These are phyloP conservation scores for Pleurotus eryngii DNA, from an alignment of 768 basidiomycete genomes.

Conservation along the genomic window DNA sequence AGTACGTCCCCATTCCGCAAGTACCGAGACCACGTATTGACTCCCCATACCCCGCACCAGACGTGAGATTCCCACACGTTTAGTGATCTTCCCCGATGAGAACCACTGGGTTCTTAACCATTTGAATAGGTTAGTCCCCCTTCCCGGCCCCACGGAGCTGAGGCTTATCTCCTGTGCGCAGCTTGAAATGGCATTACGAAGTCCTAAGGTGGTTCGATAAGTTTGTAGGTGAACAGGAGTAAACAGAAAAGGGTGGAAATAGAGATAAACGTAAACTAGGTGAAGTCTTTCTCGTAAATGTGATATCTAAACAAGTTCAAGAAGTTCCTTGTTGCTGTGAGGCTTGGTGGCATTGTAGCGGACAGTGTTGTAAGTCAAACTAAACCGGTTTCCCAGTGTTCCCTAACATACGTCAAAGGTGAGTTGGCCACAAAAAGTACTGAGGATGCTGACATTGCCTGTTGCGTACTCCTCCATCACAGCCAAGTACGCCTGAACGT, in stretches of 20 bases:
- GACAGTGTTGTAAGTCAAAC: neutral
- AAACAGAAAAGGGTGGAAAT: neutral
- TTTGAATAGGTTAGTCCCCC: slow-evolving; percentile 57
- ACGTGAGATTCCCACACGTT: slow-evolving; percentile 65
- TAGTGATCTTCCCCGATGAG: slow-evolving; percentile 86
- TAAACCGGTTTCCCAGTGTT: neutral
- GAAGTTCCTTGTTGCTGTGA: neutral
- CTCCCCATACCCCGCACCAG: slow-evolving; percentile 29
- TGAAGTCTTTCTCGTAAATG: too few relatives aligned
- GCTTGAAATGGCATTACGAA: slow-evolving; percentile 94
- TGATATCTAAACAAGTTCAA: too few relatives aligned
- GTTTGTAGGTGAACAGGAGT: slow-evolving; percentile 45
- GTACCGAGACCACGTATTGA: neutral
- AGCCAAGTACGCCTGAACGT: slow-evolving; percentile 30
- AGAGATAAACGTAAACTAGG: too few relatives aligned
- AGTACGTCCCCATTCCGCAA: slow-evolving; percentile 42
- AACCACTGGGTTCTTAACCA: slow-evolving; percentile 90
- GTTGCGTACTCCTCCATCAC: slow-evolving; percentile 43
- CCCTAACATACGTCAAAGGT: neutral
- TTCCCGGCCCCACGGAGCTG: neutral
- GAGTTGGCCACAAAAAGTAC: too few relatives aligned
- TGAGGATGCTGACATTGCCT: slow-evolving; percentile 23
- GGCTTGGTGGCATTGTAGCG: neutral
- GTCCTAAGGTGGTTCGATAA: slow-evolving; percentile 87
- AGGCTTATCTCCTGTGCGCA: slow-evolving; percentile 20